Evolutionary conservation across 2,329 filamentous ascomycete genomes (phyloP).

Genomic region (Talaromyces piceae): DNA sequence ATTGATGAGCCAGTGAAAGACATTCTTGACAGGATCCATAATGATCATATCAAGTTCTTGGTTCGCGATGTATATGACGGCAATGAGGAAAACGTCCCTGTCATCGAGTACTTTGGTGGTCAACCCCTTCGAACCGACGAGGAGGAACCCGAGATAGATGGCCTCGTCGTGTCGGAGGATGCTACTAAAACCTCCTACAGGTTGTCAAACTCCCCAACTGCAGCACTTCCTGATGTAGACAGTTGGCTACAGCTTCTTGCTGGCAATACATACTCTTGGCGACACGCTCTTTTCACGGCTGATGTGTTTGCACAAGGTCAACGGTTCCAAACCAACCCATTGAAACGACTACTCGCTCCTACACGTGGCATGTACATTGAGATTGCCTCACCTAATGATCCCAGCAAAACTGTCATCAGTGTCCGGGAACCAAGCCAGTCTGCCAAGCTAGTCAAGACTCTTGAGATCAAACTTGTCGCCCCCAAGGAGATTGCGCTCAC

Average conservation of each 20-base stretch:
- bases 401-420: slow-evolving; percentile 72
- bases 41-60: slow-evolving; percentile 74
- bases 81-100: slow-evolving; percentile 67
- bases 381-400: slow-evolving; percentile 72
- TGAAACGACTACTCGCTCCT: slow-evolving; percentile 84
- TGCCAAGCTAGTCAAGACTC: slow-evolving; percentile 79
- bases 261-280: slow-evolving; percentile 80
- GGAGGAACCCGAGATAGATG: slow-evolving; percentile 71
- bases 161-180: slow-evolving; percentile 75
- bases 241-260: slow-evolving; percentile 85
- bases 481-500: slow-evolving; percentile 78
- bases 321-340: slow-evolving; percentile 94
- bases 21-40: slow-evolving; percentile 84
- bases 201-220: slow-evolving; percentile 65
- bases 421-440: slow-evolving; percentile 82
- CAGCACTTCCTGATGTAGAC: slow-evolving; percentile 68
- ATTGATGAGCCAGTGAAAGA: slow-evolving; percentile 92
- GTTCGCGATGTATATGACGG: slow-evolving; percentile 72
- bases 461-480: slow-evolving; percentile 70
- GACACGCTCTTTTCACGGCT: slow-evolving; percentile 86
- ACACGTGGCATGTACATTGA: slow-evolving; percentile 83
- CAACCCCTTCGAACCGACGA: slow-evolving; percentile 64
- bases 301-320: slow-evolving; percentile 93
- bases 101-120: slow-evolving; percentile 92
- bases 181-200: slow-evolving; percentile 75